These are phyloP conservation scores for Geotrichum siamense DNA, from an alignment of 1,139 yeast genomes.

Conservation along the genomic window DNA sequence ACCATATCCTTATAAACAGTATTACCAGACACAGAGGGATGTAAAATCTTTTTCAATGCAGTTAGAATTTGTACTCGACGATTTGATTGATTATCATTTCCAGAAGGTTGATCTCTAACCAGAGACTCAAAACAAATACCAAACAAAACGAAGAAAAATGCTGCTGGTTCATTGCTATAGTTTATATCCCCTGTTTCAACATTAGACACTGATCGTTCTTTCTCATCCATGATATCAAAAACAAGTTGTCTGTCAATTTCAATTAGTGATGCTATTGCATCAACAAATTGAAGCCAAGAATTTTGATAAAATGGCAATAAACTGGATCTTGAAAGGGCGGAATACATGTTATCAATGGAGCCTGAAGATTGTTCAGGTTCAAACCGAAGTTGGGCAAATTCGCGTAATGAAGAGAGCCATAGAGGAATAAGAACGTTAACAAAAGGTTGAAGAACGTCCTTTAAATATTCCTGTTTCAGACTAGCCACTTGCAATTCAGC, in stretches of 20 bases:
- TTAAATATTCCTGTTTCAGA: slow-evolving; percentile 30
- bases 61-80: slow-evolving; percentile 42
- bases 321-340: slow-evolving; percentile 29
- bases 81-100: slow-evolving; percentile 20
- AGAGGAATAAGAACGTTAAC: slow-evolving; percentile 56
- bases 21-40: slow-evolving; percentile 50
- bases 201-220: slow-evolving; percentile 20
- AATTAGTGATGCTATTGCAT: slow-evolving; percentile 64
- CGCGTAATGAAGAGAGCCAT: slow-evolving; percentile 73
- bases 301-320: slow-evolving; percentile 48
- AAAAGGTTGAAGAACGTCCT: slow-evolving; percentile 50
- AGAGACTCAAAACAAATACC: slow-evolving; percentile 79
- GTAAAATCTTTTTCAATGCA: slow-evolving; percentile 53
- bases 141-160: slow-evolving; percentile 73
- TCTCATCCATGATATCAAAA: slow-evolving; percentile 39
- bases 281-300: slow-evolving; percentile 74
- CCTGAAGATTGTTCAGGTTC: slow-evolving; percentile 42
- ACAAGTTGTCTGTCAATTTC: slow-evolving; percentile 45
- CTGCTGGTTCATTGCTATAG: slow-evolving; percentile 51
- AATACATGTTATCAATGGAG: slow-evolving; percentile 33
- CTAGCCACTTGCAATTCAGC: slow-evolving; percentile 60
- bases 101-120: slow-evolving; percentile 37
- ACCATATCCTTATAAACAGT: slow-evolving; percentile 60
- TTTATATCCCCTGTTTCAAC: slow-evolving; percentile 25
- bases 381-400: slow-evolving; percentile 63